These are phyloP conservation scores for Phytopythium oedochilum DNA, from an alignment of 352 stramenopile species.

Conservation along the genomic window DNA sequence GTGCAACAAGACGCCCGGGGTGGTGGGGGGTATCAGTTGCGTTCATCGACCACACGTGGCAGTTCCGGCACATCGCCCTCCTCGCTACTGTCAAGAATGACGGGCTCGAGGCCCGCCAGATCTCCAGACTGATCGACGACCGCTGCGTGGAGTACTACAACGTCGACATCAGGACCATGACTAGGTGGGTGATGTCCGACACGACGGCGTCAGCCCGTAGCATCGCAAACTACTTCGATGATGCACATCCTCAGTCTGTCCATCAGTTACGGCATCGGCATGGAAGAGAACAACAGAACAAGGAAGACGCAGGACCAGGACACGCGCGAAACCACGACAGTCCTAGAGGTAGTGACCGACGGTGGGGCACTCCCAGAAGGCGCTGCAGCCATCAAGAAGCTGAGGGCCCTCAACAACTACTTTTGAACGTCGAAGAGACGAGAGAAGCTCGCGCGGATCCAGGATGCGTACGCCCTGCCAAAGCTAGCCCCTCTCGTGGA, in stretches of 20 bases:
- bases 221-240: slow-evolving; percentile 5
- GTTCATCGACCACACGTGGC: slow-evolving; percentile 5
- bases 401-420: neutral
- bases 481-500: neutral
- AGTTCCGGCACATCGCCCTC: neutral
- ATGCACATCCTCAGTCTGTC: slow-evolving; percentile 11
- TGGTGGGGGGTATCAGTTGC: neutral
- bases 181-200: neutral
- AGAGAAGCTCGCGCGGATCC: neutral
- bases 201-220: neutral
- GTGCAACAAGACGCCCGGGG: neutral
- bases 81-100: neutral
- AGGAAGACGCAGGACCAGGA: no score
- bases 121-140: neutral
- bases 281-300: slow-evolving; percentile 7
- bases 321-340: neutral
- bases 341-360: neutral
- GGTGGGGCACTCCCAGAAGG: neutral
- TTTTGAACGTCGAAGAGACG: neutral
- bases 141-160: neutral
- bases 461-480: neutral
- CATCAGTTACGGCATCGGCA: slow-evolving; percentile 7
- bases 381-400: neutral
- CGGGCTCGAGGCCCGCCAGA: neutral
- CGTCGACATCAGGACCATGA: neutral